Evolutionary conservation across 306 rosid species (phyloP), one percentile per base, ranked within the genome.

Genomic region (Cucumis melo): DNA sequence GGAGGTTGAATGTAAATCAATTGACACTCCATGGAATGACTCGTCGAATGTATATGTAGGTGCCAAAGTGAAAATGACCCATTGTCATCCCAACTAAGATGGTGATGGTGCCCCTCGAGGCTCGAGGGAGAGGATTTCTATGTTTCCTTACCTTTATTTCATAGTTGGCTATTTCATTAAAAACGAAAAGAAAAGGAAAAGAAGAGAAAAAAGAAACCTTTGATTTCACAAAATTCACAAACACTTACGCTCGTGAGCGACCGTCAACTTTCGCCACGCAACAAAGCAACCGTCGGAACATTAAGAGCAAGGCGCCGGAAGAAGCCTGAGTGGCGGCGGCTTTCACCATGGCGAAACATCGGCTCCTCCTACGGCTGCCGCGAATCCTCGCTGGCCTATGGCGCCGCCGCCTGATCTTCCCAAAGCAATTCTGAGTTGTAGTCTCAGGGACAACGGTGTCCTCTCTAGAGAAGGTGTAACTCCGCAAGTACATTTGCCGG

Each of bases 401-500:
- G 36, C 48, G 24, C 23, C 24, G 15, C 20, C 12, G 20, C 71
- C 34, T 67, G 34, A 67, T 17, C 55, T 46, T 71, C 23, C 75
- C 23, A 27, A 71, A 13, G 58, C 77, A 73, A 6, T 34, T 50
- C 44, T 50, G 58, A 1, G 76, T 50, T 29, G 23, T 63, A 63
- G 12, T 51, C 27, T 15, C 41, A 8, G 60, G 42, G 76, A 54
- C 60, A 1, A 1, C 76, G 24, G 32, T 38, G 48, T 73, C 77
- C 59, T 73, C 39, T 14, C 77, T 73, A 1, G 64, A 73, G 32
- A 73, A 73, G 46, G 77, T 73, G 62, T 73, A 73, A 63, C 77
- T 73, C 50, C 77, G 55, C 77, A 73, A 21, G 41, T 73, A 73
- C 56, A 73, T 53, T 71, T 48, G 75, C 41, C 75, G 75, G 59